These are phyloP conservation scores for Pseudocohnilembus persalinus DNA, from an alignment of 169 alveolate genomes.

Conservation along the genomic window DNA sequence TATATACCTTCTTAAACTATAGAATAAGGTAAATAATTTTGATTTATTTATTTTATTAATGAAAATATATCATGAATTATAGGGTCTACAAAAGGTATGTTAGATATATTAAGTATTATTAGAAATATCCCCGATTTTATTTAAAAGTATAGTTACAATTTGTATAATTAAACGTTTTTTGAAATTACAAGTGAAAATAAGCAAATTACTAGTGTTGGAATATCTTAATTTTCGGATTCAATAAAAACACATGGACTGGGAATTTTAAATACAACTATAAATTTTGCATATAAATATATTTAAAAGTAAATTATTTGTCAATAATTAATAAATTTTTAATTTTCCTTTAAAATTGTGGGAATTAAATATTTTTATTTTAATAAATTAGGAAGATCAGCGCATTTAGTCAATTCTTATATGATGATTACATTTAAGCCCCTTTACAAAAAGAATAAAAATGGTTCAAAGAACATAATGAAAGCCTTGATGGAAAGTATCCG, in stretches of 20 bases:
- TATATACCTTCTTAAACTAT: conserved; percentile 81
- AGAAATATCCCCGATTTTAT: conserved; percentile 69
- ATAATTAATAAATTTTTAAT: background rate
- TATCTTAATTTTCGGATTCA: conserved; percentile 69
- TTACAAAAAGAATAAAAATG: conserved; percentile 73
- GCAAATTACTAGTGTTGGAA: conserved; percentile 69
- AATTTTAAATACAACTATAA: conserved; percentile 76
- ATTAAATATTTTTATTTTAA: too few species aligned
- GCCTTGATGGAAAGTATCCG: conserved; percentile 71
- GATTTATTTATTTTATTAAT: too few species aligned
- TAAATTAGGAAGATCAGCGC: conserved; percentile 41
- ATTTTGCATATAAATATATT: conserved; percentile 73
- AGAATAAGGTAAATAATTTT: conserved; percentile 61
- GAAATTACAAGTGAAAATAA: conserved; percentile 74
- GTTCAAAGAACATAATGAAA: conserved; percentile 72
- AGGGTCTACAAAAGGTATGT: background rate
- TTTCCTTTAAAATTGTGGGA: background rate
- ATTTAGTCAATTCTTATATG: conserved; percentile 69
- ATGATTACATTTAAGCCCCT: conserved; percentile 75
- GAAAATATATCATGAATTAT: too few species aligned
- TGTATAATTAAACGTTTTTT: conserved; percentile 78
- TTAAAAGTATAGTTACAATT: conserved; percentile 75
- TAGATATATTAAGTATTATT: conserved; percentile 76
- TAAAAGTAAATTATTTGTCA: conserved; percentile 46
- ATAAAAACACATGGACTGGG: conserved; percentile 89